Conservation (phyloP, 768 basidiomycete species). For the Gymnopilus dilepis region DNA sequence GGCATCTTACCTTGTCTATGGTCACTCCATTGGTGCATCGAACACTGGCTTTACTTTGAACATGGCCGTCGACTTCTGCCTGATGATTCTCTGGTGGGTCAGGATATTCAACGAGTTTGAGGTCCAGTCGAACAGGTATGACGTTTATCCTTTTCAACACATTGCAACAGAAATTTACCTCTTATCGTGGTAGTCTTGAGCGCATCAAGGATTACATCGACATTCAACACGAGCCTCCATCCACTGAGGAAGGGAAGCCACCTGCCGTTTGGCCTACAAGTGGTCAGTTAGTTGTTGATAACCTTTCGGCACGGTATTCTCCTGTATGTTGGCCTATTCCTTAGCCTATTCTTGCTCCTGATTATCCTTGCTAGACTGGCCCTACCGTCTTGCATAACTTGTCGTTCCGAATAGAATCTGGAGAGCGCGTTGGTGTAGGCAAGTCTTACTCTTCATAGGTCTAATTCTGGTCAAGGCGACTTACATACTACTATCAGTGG, state of each 20-base stretch:
- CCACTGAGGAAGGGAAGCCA: constrained; percentile 47
- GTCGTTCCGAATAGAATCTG: constrained; percentile 15
- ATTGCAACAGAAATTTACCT: not conserved
- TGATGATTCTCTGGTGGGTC: constrained; percentile 57
- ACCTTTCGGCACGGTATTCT: constrained; percentile 63
- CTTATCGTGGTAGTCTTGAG: constrained; percentile 48
- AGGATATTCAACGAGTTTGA: constrained; percentile 49
- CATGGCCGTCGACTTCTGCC: constrained; percentile 63
- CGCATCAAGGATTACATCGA: constrained; percentile 70
- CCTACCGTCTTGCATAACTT: constrained; percentile 18
- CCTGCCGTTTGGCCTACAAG: constrained; percentile 73
- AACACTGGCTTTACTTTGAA: constrained; percentile 59
- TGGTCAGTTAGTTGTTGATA: constrained; percentile 58
- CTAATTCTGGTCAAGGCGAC: not conserved
- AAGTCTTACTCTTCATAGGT: not conserved
- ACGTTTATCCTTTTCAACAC: no score
- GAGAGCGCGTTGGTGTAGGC: constrained; percentile 21
- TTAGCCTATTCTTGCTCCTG: not conserved
- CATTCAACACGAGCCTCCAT: constrained; percentile 61
- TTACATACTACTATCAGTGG: constrained; percentile 19
- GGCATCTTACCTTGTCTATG: constrained; percentile 59
- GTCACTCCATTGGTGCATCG: constrained; percentile 43
- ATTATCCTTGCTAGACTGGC: constrained; percentile 2
- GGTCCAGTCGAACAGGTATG: constrained; percentile 40
- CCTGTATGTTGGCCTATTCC: constrained; percentile 18